A percentile compares a stretch with the other conserved stretches of the same genome.
phyloP scores from a whole-genome alignment of 768 basidiomycete genomes.

The Hericium alpestre region DNA sequence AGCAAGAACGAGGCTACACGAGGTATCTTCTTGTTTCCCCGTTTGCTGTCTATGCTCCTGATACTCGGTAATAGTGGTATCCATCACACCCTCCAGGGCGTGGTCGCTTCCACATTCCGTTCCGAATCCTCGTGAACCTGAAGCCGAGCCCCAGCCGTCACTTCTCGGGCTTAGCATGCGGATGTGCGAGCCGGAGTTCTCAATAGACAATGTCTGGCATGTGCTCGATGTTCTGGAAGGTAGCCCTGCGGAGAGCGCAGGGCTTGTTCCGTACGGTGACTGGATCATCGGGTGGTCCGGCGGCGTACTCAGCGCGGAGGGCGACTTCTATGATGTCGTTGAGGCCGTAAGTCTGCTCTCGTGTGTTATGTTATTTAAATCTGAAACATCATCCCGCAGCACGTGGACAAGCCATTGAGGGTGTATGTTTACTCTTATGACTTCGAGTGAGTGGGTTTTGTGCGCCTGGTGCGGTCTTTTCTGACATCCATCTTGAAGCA shows the following conservation, averaged over 20 bases:
- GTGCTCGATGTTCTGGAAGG: conserved; percentile 95
- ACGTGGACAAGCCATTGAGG: conserved; percentile 85
- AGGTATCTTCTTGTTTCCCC: conserved; percentile 32
- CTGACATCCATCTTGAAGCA: conserved; percentile 34
- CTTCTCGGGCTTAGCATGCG: conserved; percentile 91
- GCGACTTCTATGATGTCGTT: conserved; percentile 93
- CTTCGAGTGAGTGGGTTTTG: conserved; percentile 55
- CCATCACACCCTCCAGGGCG: conserved; percentile 71
- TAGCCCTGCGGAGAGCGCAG: conserved; percentile 91
- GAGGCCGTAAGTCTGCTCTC: conserved; percentile 60
- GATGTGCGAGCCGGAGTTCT: conserved; percentile 80
- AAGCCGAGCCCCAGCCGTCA: conserved; percentile 57
- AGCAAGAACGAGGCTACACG: conserved; percentile 65
- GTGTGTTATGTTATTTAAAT: neutral
- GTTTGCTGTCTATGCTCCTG: neutral
- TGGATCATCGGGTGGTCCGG: conserved; percentile 89
- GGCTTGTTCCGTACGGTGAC: conserved; percentile 84
- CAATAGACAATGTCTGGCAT: conserved; percentile 95
- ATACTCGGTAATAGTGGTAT: conserved; percentile 47
- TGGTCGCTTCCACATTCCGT: conserved; percentile 55
- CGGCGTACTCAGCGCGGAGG: conserved; percentile 80
- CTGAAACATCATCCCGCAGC: conserved; percentile 32
- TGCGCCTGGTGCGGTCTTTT: neutral
- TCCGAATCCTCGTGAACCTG: conserved; percentile 28
- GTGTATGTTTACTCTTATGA: conserved; percentile 97